A percentile compares a stretch with the other conserved stretches of the same genome.
phyloP scores from a whole-genome alignment of 2,329 filamentous ascomycete species.

The Penicillium sp. region DNA sequence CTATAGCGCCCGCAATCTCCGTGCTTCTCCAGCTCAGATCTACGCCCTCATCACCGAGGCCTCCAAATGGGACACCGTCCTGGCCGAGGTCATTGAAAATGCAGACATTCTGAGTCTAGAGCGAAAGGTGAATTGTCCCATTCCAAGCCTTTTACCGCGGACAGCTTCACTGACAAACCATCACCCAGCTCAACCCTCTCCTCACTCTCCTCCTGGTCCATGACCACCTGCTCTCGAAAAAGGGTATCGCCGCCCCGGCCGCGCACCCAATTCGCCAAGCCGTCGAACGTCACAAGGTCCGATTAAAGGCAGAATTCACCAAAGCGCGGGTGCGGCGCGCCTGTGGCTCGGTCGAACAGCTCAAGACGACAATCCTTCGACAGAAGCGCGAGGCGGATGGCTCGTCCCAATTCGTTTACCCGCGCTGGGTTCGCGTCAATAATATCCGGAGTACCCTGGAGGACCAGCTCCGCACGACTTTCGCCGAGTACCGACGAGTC shows the following conservation, averaged over 20 bases:
- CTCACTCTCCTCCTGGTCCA: conserved; percentile 83
- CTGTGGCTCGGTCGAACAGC: conserved; percentile 67
- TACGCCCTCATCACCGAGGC: conserved; percentile 87
- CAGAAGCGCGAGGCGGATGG: conserved; percentile 52
- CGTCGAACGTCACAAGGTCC: conserved; percentile 78
- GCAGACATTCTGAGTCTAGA: conserved; percentile 77
- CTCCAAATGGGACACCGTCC: conserved; percentile 83
- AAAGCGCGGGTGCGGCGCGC: conserved; percentile 75
- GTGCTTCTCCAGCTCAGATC: conserved; percentile 77
- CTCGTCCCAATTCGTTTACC: conserved; percentile 55
- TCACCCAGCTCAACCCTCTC: conserved; percentile 72
- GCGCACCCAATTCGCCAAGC: conserved; percentile 77
- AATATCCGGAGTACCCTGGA: conserved; percentile 72
- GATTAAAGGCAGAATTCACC: conserved; percentile 80
- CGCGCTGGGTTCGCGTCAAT: conserved; percentile 93
- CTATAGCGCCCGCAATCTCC: conserved; percentile 73
- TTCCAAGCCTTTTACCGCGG: not conserved
- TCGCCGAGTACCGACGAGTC: conserved; percentile 65
- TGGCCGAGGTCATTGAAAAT: conserved; percentile 88
- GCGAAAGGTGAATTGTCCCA: conserved; percentile 67
- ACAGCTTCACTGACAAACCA: not conserved
- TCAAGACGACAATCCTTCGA: conserved; percentile 50
- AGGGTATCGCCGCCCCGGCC: conserved; percentile 78
- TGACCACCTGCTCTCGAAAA: conserved; percentile 80
- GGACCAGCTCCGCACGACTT: conserved; percentile 75